Evolutionary conservation across 371 early-diverging fungal species (phyloP).

Genomic region (Globomyces sp.): DNA sequence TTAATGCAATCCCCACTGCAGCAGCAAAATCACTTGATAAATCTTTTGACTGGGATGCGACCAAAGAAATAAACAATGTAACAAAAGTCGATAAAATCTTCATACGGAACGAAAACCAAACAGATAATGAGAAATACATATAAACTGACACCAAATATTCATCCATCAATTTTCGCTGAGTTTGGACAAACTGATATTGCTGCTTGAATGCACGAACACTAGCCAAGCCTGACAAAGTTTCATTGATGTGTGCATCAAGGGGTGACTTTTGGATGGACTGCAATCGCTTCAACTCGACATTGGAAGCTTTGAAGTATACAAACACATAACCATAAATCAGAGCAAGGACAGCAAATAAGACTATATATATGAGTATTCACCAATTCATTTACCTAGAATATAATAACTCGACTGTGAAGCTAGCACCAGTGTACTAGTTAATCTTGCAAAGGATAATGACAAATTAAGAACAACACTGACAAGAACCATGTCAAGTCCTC

Average conservation of each 20-base stretch:
- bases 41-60: not conserved
- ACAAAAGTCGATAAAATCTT: slow-evolving; percentile 13
- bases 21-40: not conserved
- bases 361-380: not conserved
- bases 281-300: slow-evolving; percentile 67
- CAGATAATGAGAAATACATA: not conserved
- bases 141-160: not conserved
- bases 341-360: not conserved
- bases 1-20: not conserved
- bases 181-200: slow-evolving; percentile 32
- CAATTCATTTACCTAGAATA: no score
- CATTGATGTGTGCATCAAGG: slow-evolving; percentile 22
- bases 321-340: slow-evolving; percentile 29
- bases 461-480: no score
- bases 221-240: slow-evolving; percentile 27
- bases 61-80: slow-evolving; percentile 12
- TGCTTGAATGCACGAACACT: slow-evolving; percentile 36
- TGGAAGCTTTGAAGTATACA: slow-evolving; percentile 23
- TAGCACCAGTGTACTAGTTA: no score
- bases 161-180: not conserved
- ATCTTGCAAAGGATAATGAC: no score
- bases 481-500: slow-evolving; percentile 12
- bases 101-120: slow-evolving; percentile 8
- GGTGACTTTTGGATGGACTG: slow-evolving; percentile 55
- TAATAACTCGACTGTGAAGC: no score